These are phyloP conservation scores for Backusella circina DNA, from an alignment of 192 early-diverging fungal species.

Conservation along the genomic window DNA sequence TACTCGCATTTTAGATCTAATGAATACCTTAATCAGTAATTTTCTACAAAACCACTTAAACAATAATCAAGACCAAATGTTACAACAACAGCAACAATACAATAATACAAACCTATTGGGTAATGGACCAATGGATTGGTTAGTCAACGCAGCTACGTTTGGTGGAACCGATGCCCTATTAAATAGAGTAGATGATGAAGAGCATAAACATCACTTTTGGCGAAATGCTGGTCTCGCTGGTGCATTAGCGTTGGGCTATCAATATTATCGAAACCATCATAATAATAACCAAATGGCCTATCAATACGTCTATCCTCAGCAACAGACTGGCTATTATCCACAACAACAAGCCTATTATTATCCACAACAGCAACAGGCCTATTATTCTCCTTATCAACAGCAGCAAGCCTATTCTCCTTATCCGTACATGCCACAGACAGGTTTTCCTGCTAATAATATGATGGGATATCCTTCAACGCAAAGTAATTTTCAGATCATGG, in stretches of 20 bases:
- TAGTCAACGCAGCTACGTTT: not conserved
- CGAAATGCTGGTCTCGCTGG: not conserved
- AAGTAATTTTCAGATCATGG: not conserved
- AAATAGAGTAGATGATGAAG: not conserved
- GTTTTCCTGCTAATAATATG: not conserved
- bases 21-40: not conserved
- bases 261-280: not conserved
- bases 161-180: not conserved
- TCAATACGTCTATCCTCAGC: not conserved
- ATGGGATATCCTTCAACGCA: not conserved
- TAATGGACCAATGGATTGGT: not conserved
- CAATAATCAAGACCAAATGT: not conserved
- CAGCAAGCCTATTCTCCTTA: not conserved
- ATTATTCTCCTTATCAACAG: not conserved
- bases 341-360: not conserved
- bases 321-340: not conserved
- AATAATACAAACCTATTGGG: not conserved
- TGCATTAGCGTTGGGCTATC: not conserved
- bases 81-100: not conserved
- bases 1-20: not conserved
- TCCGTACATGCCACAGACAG: not conserved
- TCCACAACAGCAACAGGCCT: not conserved
- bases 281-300: not conserved
- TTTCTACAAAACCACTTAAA: not conserved
- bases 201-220: constrained; percentile 1